Evolutionary conservation across 371 early-diverging fungal genomes (phyloP), one percentile per base, ranked within the genome.

Genomic region (Cladochytrium tenue): DNA sequence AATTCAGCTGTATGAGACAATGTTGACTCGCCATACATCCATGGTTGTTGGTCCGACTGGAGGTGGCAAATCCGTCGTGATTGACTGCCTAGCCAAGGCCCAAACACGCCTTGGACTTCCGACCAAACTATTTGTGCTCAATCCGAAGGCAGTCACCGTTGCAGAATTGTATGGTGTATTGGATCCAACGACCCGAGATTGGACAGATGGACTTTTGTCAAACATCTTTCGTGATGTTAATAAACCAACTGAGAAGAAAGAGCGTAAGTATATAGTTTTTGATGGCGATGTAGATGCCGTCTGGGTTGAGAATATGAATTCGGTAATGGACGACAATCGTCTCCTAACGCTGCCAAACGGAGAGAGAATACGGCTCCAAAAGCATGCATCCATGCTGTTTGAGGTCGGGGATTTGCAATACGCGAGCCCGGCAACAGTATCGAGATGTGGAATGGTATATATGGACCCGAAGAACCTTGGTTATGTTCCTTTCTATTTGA

Each of bases 221-320:
- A 86, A 84, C 64, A 86, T 86, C 27, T 86, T 86, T 70, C 69
- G 86, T 30, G 86, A 86, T 58, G 75, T 79, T 28, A 86, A 86
- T 69, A 72, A 72, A 51, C 86, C 86, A 20, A 81, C 82, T 3
- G 86, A 86, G 34, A 81, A 81, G 57, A 80, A 80, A 56, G 86
- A 84, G 65, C 66, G 84, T n/a, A 81, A 80, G 62, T 88, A 83
- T 70, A 85, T 88, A 66, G 81, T 88, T 0, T 89, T 88, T 75
- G 89, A 89, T 71, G 85, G 88, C 35, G 83, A 81, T 71, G 77
- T 79, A 3, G 85, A 86, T 64, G 83, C 87, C 4, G 81, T 81
- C 17, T 88, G 89, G 89, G 84, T 88, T 20, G 89, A 89, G 58
- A 86, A 89, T 76, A 87, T 89, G 81, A 89, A 89, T 71, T 82